phyloP scores from a whole-genome alignment of 148 eudicot species.

The Dianthus caryophyllus region DNA sequence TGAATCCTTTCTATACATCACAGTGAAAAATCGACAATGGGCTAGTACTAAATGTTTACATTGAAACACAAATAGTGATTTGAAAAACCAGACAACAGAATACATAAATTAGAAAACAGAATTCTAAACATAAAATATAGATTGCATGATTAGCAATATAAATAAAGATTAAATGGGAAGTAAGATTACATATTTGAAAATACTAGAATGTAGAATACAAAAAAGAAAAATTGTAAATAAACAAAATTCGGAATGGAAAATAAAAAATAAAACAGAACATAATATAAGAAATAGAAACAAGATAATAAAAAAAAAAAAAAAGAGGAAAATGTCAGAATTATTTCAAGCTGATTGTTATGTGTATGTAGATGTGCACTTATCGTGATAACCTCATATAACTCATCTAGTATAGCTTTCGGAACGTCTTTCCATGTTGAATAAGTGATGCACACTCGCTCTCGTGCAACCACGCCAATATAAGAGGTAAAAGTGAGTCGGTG shows the following conservation, averaged over 20 bases:
- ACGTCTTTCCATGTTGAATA: not conserved
- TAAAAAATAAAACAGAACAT: no score
- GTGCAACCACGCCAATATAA: constrained; percentile 2
- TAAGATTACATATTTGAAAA: no score
- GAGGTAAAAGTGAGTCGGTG: not conserved
- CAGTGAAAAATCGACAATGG: not conserved
- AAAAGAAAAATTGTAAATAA: no score
- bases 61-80: not conserved
- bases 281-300: no score
- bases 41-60: not conserved
- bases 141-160: no score
- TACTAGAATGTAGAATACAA: no score
- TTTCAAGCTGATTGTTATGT: not conserved
- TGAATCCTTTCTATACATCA: constrained; percentile 7
- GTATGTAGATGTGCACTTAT: not conserved
- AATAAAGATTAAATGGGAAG: no score
- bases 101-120: no score
- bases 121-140: no score
- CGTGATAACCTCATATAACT: not conserved
- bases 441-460: not conserved
- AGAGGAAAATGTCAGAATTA: not conserved
- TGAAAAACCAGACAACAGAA: not conserved
- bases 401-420: not conserved
- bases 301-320: no score
- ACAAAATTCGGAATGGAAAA: no score